These are phyloP conservation scores for Cryptococcus amylolentus DNA, from an alignment of 1,284 basidiomycete species.

Conservation along the genomic window DNA sequence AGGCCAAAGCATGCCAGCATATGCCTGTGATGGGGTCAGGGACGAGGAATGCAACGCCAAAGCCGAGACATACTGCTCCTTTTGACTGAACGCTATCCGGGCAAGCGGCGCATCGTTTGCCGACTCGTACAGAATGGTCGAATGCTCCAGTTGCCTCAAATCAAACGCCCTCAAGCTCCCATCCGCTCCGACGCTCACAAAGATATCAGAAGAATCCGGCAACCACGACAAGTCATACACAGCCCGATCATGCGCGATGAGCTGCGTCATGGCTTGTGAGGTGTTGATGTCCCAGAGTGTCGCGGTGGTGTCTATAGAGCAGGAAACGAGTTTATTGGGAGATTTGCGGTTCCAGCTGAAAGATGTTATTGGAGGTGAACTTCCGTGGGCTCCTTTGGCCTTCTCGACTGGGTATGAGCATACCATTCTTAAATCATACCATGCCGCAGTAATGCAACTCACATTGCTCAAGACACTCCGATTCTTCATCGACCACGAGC, in stretches of 20 bases:
- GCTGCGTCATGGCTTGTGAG: conserved; percentile 90
- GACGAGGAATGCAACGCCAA: not conserved
- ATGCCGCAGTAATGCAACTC: conserved; percentile 44
- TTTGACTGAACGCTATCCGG: conserved; percentile 69
- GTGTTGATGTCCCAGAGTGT: conserved; percentile 98
- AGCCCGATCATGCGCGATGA: conserved; percentile 97
- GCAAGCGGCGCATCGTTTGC: conserved; percentile 64
- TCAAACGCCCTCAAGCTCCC: conserved; percentile 96
- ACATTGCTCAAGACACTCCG: conserved; percentile 69
- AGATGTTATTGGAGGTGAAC: conserved; percentile 83
- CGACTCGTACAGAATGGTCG: conserved; percentile 97
- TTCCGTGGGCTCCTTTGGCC: conserved; percentile 80
- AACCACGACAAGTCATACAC: conserved; percentile 75
- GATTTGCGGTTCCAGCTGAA: conserved; percentile 94
- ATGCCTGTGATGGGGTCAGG: conserved; percentile 28
- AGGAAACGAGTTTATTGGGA: conserved; percentile 84
- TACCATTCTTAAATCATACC: not conserved
- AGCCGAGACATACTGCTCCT: conserved; percentile 34
- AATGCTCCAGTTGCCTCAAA: conserved; percentile 91
- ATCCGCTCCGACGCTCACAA: conserved; percentile 97
- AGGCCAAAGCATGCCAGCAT: conserved; percentile 53
- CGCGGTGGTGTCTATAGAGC: conserved; percentile 93
- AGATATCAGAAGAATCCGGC: conserved; percentile 96
- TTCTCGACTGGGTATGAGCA: conserved; percentile 46
- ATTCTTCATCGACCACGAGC: conserved; percentile 51